phyloP scores from a whole-genome alignment of 2,329 filamentous ascomycete species.

The Hypoxylon sp. region DNA sequence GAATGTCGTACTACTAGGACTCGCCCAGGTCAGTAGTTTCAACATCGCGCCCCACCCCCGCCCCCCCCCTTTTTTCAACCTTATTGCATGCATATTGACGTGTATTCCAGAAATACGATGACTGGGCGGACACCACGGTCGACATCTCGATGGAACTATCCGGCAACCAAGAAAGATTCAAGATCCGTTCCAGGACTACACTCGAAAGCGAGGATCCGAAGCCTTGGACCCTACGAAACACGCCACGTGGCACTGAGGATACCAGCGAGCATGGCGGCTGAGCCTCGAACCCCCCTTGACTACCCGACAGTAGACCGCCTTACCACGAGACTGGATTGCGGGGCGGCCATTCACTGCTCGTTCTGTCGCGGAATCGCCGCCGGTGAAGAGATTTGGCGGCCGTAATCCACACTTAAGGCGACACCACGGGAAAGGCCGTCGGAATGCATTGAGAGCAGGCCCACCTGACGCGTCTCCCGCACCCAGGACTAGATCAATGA shows the following conservation, averaged over 20 bases:
- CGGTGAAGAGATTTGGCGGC: neutral
- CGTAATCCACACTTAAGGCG: neutral
- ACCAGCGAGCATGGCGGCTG: neutral
- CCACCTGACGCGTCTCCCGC: neutral
- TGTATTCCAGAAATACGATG: conserved; percentile 12
- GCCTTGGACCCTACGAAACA: neutral
- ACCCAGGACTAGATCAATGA: neutral
- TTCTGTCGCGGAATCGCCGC: neutral
- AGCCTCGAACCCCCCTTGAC: neutral
- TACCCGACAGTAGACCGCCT: neutral
- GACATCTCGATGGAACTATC: conserved; percentile 13
- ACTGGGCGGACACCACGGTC: conserved; percentile 13
- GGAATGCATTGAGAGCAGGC: neutral
- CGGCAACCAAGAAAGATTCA: conserved; percentile 1
- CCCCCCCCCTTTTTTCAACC: neutral
- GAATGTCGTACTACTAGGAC: conserved; percentile 11
- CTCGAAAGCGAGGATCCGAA: neutral
- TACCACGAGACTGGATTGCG: neutral
- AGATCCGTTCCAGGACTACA: conserved; percentile 5
- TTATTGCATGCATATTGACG: neutral
- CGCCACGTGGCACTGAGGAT: neutral
- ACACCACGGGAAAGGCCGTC: neutral
- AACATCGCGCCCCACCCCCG: no score
- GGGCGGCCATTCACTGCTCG: neutral
- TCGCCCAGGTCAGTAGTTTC: conserved; percentile 11